These are phyloP conservation scores for Kwoniella sp. DNA, from an alignment of 768 basidiomycete species.

Conservation along the genomic window DNA sequence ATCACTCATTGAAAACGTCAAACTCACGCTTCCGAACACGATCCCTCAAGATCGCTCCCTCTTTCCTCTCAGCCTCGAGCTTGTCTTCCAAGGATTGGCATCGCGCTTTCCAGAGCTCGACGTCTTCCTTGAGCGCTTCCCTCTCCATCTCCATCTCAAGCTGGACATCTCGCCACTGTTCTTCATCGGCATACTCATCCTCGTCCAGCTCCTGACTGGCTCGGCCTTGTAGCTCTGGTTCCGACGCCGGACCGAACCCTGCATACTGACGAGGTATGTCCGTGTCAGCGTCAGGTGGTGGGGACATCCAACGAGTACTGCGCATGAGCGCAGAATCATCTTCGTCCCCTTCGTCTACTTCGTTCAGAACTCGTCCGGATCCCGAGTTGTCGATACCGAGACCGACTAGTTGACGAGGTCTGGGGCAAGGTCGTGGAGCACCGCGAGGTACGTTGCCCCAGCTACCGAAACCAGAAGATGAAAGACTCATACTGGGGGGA, in stretches of 20 bases:
- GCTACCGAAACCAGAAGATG: slow-evolving; percentile 16
- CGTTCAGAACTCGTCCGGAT: slow-evolving; percentile 36
- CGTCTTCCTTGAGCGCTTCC: slow-evolving; percentile 83
- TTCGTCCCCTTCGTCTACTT: slow-evolving; percentile 40
- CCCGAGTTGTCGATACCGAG: slow-evolving; percentile 30
- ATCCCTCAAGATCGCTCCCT: slow-evolving; percentile 82
- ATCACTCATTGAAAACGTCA: neutral
- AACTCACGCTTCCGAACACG: slow-evolving; percentile 55
- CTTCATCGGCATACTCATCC: slow-evolving; percentile 10
- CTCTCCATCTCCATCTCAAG: slow-evolving; percentile 70
- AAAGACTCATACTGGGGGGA: slow-evolving; percentile 10
- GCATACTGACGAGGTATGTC: neutral
- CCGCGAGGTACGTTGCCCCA: slow-evolving; percentile 15
- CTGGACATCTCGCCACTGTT: slow-evolving; percentile 19
- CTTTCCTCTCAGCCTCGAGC: slow-evolving; percentile 67
- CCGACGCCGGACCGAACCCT: neutral
- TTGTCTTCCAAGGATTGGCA: slow-evolving; percentile 77
- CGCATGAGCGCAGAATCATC: slow-evolving; percentile 1
- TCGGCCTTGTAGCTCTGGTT: neutral
- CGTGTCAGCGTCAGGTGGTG: slow-evolving; percentile 1
- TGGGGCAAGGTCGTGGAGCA: slow-evolving; percentile 38
- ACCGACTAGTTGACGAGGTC: slow-evolving; percentile 36
- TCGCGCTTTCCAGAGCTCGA: slow-evolving; percentile 80
- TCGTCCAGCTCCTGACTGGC: slow-evolving; percentile 11
- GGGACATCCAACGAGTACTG: slow-evolving; percentile 9